Evolutionary conservation across 2,329 filamentous ascomycete genomes (phyloP), one percentile per base, ranked within the genome.

Genomic region (Ophiostoma perfectum): DNA sequence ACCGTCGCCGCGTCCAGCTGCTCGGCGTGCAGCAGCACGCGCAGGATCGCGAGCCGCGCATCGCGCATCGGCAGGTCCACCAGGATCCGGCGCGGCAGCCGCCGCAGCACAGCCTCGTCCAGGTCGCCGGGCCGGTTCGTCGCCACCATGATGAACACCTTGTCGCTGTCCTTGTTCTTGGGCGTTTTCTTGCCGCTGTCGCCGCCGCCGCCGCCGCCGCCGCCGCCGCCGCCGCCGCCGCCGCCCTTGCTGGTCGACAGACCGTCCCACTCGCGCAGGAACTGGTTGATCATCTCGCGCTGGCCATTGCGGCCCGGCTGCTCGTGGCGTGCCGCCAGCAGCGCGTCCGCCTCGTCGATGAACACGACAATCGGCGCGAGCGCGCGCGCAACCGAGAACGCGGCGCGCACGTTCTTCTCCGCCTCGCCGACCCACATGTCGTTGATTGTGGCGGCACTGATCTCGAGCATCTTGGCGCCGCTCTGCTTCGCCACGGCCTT

Each of bases 111-210:
- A 9, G 91, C 91, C 73, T 95, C 91, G 74, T 99, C 95, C 0
- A 99, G 86, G 75, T 98, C 95, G 75, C 96, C 97, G 0, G 95
- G 95, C 9, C 94, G 85, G 78, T 99, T 98, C 8, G 93, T 98
- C 41, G 95, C 94, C 0, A 98, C 93, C 93, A 99, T 97, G 78
- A 99, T 94, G 77, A 99, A 98, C 2, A 94, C 92, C 18, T 90
- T 90, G 64, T 88, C 85, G n/a, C 12, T 60, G 39, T 55, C n/a
- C 7, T 63, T 63, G 55, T 8, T 38, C 9, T 14, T 60, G 49
- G n/a, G 7, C 5, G 2, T 36, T 4, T 55, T 55, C 5, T 5
- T 36, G 47, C 5, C 12, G 47, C 47, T n/a, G 9, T 14, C n/a
- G 9, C 47, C 12, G 47, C 47, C 47, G 9, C 16, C n/a, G 9